Base-by-base conservation (phyloP, 1,284 basidiomycete genomes). In the Trametes hirsuta region DNA sequence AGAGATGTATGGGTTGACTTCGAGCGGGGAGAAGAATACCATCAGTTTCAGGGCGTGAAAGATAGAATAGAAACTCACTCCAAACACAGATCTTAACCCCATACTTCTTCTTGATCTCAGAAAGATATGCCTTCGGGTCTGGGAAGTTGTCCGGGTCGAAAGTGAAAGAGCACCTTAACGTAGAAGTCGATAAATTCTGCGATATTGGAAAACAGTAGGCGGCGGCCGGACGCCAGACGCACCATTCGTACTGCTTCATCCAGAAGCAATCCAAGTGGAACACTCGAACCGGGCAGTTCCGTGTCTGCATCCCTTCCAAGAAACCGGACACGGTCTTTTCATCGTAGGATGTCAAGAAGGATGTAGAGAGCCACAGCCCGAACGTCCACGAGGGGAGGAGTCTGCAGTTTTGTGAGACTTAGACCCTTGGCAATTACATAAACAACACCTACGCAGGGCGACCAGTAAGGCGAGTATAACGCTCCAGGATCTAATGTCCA, bases 191-290 rank as follows among this genome's bases (percentile, higher is more conserved):
- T 18, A 25, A n/a, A 9, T 30, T 18, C 18, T 4, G 15, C n/a
- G 36, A 35, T 47, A 18, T 8, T 14, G 15, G 48, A 21, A 25
- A 47, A 14, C 18, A 18, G 18, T 18, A 18, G 18, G 18, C 21
- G 22, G 14, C 12, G 6, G 45, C 37, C 35, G 24, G 30, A 30
- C 30, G 8, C 30, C 8, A 30, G 37, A 39, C 67, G 39, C 24
- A 70, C 88, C 88, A 90, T 74, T 90, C 85, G 71, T 89, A 90
- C 70, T 87, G 84, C 70, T 87, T 88, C 88, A 90, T 90, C 87
- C 87, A 90, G 76, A 90, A 91, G 69, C 88, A 91, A 69, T 92
- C 90, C 45, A 91, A 71, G 66, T 92, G 89, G 76, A 91, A 87
- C 1, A 90, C 87, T n/a, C 88, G 82, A n/a, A 90, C 87, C 34